phyloP scores from a whole-genome alignment of 306 rosid species.

The Hippophae tibetana region DNA sequence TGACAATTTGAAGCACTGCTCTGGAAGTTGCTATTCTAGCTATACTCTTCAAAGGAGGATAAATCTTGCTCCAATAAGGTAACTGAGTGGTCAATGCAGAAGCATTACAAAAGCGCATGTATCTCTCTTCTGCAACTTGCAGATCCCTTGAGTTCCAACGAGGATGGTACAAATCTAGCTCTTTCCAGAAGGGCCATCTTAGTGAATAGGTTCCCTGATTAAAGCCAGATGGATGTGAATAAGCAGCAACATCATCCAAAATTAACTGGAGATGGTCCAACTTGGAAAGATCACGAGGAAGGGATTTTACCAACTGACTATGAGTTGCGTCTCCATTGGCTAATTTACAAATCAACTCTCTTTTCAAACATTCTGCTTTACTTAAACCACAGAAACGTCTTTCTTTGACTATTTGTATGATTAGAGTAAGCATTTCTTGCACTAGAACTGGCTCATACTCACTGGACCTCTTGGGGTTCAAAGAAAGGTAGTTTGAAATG shows the following conservation, averaged over 20 bases:
- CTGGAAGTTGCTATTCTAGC: constrained; percentile 82
- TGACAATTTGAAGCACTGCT: constrained; percentile 64
- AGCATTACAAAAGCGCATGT: constrained; percentile 56
- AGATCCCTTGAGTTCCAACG: constrained; percentile 93
- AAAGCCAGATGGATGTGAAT: constrained; percentile 84
- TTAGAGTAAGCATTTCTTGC: constrained; percentile 89
- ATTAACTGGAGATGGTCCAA: constrained; percentile 60
- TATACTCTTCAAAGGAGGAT: constrained; percentile 67
- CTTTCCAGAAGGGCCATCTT: constrained; percentile 72
- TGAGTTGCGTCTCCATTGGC: constrained; percentile 80
- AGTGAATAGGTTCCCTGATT: constrained; percentile 96
- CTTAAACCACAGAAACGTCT: constrained; percentile 86
- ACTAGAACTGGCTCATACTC: constrained; percentile 82
- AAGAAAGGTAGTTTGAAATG: constrained; percentile 56
- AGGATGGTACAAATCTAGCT: constrained; percentile 81
- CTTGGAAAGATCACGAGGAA: constrained; percentile 87
- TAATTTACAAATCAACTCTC: constrained; percentile 74
- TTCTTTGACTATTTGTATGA: constrained; percentile 84
- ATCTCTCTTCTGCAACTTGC: constrained; percentile 96
- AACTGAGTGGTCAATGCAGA: constrained; percentile 64
- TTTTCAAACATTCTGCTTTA: constrained; percentile 69
- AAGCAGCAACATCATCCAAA: constrained; percentile 57
- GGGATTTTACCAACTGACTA: constrained; percentile 88
- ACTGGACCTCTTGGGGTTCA: constrained; percentile 55
- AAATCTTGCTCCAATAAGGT: constrained; percentile 74